A percentile compares a stretch with the other conserved stretches of the same genome.
Evolutionary conservation across 768 basidiomycete genomes (phyloP).

Genomic region (Agaricus sinodeliciosus): DNA sequence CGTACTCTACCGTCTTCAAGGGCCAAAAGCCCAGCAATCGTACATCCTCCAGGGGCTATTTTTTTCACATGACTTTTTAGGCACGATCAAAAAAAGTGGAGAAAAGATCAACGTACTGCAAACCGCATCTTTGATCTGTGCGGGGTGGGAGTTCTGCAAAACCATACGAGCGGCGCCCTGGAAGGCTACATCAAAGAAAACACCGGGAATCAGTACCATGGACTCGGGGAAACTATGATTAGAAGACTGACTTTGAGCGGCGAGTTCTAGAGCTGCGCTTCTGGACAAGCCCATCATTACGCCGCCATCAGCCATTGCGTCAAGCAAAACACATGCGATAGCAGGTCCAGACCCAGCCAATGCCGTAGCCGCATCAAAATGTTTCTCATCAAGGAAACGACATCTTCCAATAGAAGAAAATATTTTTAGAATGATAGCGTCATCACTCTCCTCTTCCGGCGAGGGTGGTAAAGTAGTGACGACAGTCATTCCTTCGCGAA

Average conservation of each 20-base stretch:
- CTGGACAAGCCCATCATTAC: conserved; percentile 99
- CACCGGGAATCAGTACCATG: not conserved
- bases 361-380: conserved; percentile 98
- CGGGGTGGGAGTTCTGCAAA: conserved; percentile 87
- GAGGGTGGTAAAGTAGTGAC: conserved; percentile 65
- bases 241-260: conserved; percentile 75
- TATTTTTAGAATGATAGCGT: conserved; percentile 77
- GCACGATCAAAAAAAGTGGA: not conserved
- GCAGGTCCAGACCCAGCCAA: conserved; percentile 95
- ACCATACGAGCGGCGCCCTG: conserved; percentile 98
- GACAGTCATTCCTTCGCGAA: conserved; percentile 98
- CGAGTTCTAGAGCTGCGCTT: conserved; percentile 88
- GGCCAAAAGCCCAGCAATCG: conserved; percentile 92
- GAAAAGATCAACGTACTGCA: conserved; percentile 62
- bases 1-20: conserved; percentile 92
- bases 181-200: conserved; percentile 49
- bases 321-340: conserved; percentile 93
- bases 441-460: conserved; percentile 49
- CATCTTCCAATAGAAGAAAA: conserved; percentile 97
- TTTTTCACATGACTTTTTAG: not conserved
- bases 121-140: conserved; percentile 94
- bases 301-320: conserved; percentile 98
- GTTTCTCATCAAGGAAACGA: conserved; percentile 95
- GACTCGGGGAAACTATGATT: not conserved
- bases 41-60: conserved; percentile 93